Conservation (phyloP, 805 yeast genomes). For the Cyberlindnera meyerae region DNA sequence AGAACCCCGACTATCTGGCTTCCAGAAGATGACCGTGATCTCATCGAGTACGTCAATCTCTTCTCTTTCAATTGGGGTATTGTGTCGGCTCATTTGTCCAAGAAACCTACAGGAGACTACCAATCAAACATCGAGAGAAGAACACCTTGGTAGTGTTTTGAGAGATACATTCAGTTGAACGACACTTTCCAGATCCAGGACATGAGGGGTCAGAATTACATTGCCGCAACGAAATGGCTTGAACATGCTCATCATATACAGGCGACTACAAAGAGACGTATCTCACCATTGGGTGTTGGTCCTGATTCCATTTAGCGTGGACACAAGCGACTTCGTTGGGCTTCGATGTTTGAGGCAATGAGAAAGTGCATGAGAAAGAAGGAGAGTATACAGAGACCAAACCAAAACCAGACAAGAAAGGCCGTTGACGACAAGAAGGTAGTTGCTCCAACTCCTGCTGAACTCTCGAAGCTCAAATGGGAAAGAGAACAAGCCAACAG, state of each 20-base stretch:
- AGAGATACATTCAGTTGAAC: slow-evolving; percentile 86
- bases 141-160: slow-evolving; percentile 99
- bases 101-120: slow-evolving; percentile 62
- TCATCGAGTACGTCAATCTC: slow-evolving; percentile 78
- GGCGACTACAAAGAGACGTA: slow-evolving; percentile 79
- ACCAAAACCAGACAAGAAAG: slow-evolving; percentile 38
- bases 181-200: slow-evolving; percentile 84
- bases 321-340: slow-evolving; percentile 88
- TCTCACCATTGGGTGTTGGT: slow-evolving; percentile 91
- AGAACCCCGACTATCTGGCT: slow-evolving; percentile 95
- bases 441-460: slow-evolving; percentile 76
- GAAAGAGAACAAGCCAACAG: slow-evolving; percentile 85
- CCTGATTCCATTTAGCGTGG: slow-evolving; percentile 91
- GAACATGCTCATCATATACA: slow-evolving; percentile 89
- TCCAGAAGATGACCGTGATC: slow-evolving; percentile 83
- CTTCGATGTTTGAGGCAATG: slow-evolving; percentile 94
- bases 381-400: slow-evolving; percentile 67
- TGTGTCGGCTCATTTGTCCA: slow-evolving; percentile 74
- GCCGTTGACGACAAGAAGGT: slow-evolving; percentile 36
- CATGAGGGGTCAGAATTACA: slow-evolving; percentile 81
- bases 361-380: slow-evolving; percentile 85
- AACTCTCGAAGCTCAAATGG: slow-evolving; percentile 72
- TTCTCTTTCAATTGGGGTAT: slow-evolving; percentile 92
- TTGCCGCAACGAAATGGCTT: slow-evolving; percentile 83
- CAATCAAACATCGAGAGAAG: slow-evolving; percentile 88